Evolutionary conservation across 345 rosid genomes (phyloP), one percentile per base, ranked within the genome.

Genomic region (Salix viminalis): DNA sequence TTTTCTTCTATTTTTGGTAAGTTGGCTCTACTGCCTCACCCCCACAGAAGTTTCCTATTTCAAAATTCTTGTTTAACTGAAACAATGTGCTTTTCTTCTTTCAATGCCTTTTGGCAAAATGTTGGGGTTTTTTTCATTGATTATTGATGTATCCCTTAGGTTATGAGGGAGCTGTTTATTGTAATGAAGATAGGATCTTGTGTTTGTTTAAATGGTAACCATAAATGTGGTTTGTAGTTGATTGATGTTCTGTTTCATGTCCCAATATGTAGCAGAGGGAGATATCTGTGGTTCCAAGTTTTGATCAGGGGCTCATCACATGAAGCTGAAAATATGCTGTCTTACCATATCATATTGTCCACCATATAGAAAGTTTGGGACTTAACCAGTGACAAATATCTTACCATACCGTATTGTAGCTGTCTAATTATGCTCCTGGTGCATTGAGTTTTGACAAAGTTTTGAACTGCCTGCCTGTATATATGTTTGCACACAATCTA

Each of bases 1-100:
- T 68, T 96, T 96, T 75, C 96, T 96, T 83, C 93, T 96, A 75
- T 96, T 93, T 81, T 84, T 96, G 99, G 98, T 93, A 84, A 79
- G 97, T 82, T 67, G 75, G 65, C 58, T 75, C 71, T 62, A 19
- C 64, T 72, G 64, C 21, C 65, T 54, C 24, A 58, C 24, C 66
- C 69, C 67, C 18, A n/a, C 10, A 48, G 52, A 42, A 67, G 6
- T 37, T 42, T n/a, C 14, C 7, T 24, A 11, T 5, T 7, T 30
- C 30, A 36, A 32, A 26, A 18, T 48, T 28, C 24, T 21, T 76
- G 41, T 24, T 39, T 58, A 19, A 36, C 72, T 75, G 16, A 8
- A 9, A 36, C 65, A 32, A 23, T 32, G 34, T 41, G 54, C 28
- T 52, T 36, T 32, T 18, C 34, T 56, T 69, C 30, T 11, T 18